Evolutionary conservation across 495 filamentous ascomycete genomes (phyloP).

Genomic region (Paragyromitra xinjiangensis): DNA sequence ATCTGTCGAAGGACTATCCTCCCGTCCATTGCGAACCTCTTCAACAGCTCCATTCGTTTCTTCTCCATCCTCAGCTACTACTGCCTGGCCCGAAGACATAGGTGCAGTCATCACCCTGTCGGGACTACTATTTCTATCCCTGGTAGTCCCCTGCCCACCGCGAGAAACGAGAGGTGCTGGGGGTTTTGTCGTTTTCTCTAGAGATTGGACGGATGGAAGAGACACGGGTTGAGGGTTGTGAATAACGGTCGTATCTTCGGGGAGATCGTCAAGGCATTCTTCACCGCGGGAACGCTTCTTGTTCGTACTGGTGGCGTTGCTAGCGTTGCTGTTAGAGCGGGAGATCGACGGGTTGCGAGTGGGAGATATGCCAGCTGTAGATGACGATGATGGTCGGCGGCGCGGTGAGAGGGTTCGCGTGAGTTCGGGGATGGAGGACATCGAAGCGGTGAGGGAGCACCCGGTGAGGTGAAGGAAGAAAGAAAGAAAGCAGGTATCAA

Average conservation of each 20-base stretch:
- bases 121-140: constrained; percentile 7
- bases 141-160: not conserved
- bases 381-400: constrained; percentile 9
- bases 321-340: constrained; percentile 18
- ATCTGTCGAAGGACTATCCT: constrained; percentile 16
- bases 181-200: not conserved
- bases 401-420: constrained; percentile 1
- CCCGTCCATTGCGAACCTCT: constrained; percentile 13
- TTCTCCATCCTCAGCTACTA: not conserved
- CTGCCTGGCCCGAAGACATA: not conserved
- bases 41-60: not conserved
- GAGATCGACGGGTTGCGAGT: constrained; percentile 25
- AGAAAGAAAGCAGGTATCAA: not conserved
- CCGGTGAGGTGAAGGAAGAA: not conserved
- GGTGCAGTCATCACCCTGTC: not conserved
- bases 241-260: constrained; percentile 25
- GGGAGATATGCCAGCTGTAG: not conserved
- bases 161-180: not conserved
- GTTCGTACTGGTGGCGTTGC: not conserved
- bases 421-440: constrained; percentile 18
- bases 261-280: constrained; percentile 20
- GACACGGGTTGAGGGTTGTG: constrained; percentile 21
- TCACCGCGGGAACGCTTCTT: constrained; percentile 24
- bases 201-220: constrained; percentile 19
- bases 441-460: not conserved